Conservation (phyloP, 306 rosid genomes). For the Lagenaria siceraria region DNA sequence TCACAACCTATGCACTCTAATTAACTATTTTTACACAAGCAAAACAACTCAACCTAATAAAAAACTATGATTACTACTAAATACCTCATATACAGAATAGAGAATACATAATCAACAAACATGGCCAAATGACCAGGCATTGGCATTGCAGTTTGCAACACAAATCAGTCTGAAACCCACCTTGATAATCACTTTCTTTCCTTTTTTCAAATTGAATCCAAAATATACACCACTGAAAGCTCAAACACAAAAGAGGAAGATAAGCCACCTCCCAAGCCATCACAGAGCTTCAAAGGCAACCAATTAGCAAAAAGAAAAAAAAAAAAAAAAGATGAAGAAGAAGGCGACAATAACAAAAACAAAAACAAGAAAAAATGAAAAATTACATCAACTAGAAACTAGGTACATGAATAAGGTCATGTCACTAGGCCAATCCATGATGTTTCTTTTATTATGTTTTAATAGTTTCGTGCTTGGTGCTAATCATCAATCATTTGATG, state of each 20-base stretch:
- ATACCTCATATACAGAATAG: not conserved
- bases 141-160: not conserved
- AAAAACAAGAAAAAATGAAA: not conserved
- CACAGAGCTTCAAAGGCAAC: not conserved
- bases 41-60: not conserved
- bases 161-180: not conserved
- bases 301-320: not conserved
- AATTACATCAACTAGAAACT: not conserved
- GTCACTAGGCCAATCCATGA: too few species aligned
- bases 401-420: not conserved
- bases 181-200: not conserved
- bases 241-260: not conserved
- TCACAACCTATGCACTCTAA: not conserved
- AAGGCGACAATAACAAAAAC: not conserved
- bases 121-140: not conserved
- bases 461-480: not conserved
- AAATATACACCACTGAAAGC: not conserved
- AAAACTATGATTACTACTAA: not conserved
- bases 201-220: not conserved
- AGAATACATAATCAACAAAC: not conserved
- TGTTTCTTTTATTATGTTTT: not conserved
- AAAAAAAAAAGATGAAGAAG: not conserved
- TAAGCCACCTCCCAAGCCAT: not conserved
- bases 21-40: not conserved
- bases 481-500: not conserved